phyloP scores from a whole-genome alignment of 495 filamentous ascomycete genomes.

The Aspergillus avenaceus region DNA sequence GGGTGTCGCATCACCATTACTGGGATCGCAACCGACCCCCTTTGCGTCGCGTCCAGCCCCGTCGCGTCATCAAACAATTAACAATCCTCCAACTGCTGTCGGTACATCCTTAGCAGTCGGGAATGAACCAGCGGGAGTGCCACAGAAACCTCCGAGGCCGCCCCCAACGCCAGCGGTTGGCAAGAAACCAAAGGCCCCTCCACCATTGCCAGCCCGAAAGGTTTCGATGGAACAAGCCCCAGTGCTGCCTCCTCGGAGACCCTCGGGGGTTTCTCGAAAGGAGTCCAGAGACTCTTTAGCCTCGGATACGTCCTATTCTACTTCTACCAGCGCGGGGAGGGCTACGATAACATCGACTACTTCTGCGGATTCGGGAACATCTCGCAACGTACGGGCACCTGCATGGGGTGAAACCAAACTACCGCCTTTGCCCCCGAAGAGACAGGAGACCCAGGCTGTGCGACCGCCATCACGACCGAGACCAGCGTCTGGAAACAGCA shows the following conservation, averaged over 20 bases:
- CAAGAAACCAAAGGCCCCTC: conserved; percentile 40
- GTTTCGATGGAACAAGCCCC: conserved; percentile 38
- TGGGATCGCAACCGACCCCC: conserved; percentile 18
- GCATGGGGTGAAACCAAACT: conserved; percentile 42
- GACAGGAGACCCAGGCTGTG: conserved; percentile 17
- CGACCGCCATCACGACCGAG: conserved; percentile 21
- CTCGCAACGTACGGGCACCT: conserved; percentile 34
- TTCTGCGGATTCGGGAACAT: conserved; percentile 26
- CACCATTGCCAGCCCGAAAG: conserved; percentile 50
- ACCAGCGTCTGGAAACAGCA: conserved; percentile 16
- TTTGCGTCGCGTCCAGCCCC: conserved; percentile 33
- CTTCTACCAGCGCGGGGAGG: conserved; percentile 33
- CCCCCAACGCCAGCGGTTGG: conserved; percentile 21
- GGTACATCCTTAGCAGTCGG: conserved; percentile 27
- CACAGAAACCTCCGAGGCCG: conserved; percentile 20
- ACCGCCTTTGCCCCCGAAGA: conserved; percentile 42
- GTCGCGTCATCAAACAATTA: conserved; percentile 42
- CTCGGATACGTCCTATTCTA: conserved; percentile 36
- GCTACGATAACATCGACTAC: conserved; percentile 28
- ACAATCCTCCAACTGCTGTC: conserved; percentile 38
- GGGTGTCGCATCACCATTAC: conserved; percentile 16
- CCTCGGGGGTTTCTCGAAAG: conserved; percentile 25
- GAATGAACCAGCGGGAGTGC: conserved; percentile 38
- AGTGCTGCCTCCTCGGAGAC: conserved; percentile 34
- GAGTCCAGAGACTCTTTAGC: conserved; percentile 33